A percentile compares a stretch with the other conserved stretches of the same genome.
phyloP scores from a whole-genome alignment of 805 yeast species.

The Lipomyces mesembrius region DNA sequence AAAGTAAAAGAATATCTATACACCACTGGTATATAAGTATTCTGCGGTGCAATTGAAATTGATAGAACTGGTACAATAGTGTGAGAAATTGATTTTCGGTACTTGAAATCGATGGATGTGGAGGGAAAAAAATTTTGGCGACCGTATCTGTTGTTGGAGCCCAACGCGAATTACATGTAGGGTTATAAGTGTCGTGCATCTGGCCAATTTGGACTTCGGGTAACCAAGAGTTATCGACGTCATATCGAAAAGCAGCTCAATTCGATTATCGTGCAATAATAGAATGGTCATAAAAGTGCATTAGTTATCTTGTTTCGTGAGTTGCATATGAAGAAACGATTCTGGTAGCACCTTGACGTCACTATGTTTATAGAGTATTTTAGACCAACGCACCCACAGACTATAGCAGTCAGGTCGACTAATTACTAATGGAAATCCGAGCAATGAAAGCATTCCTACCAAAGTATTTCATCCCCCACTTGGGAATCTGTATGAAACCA shows the following conservation, averaged over 20 bases:
- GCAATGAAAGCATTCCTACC: background rate
- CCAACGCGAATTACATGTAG: background rate
- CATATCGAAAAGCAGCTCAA: background rate
- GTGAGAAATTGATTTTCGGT: background rate
- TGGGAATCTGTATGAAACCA: background rate
- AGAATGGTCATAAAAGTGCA: background rate
- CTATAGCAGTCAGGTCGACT: no score
- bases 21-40: conserved; percentile 4
- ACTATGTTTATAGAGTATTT: no score
- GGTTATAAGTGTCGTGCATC: background rate
- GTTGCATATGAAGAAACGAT: background rate
- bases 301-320: no score
- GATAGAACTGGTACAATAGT: background rate
- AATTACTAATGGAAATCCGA: background rate
- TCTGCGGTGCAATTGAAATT: background rate
- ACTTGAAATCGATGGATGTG: background rate
- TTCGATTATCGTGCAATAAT: background rate
- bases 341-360: no score
- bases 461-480: background rate
- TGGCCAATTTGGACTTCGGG: background rate
- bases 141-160: background rate
- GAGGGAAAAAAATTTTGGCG: conserved; percentile 13
- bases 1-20: conserved; percentile 10
- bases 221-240: background rate
- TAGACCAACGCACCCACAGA: no score